Evolutionary conservation across 345 rosid genomes (phyloP).

Genomic region (Populus ilicifolia): DNA sequence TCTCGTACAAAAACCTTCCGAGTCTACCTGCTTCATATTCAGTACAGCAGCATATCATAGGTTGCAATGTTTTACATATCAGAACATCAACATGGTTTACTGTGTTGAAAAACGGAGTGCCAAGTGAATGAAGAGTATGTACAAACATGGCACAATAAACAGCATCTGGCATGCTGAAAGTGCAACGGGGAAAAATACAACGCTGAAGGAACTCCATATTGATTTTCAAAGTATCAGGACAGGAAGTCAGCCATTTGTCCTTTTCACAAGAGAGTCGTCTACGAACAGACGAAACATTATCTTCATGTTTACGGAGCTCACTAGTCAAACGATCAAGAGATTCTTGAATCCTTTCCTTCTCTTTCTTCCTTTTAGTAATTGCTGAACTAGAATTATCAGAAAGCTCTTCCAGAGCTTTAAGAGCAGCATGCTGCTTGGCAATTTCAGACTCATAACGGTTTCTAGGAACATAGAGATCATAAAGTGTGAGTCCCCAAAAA

Average conservation of each 20-base stretch:
- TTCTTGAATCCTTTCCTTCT: slow-evolving; percentile 98
- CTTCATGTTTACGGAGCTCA: slow-evolving; percentile 89
- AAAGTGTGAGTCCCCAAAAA: slow-evolving; percentile 96
- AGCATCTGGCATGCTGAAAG: slow-evolving; percentile 99
- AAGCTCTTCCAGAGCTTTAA: slow-evolving; percentile 90
- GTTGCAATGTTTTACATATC: slow-evolving; percentile 94
- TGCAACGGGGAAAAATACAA: slow-evolving; percentile 97
- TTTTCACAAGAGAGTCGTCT: slow-evolving; percentile 87
- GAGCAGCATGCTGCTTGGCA: slow-evolving; percentile 88
- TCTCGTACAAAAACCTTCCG: slow-evolving; percentile 89
- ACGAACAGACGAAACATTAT: slow-evolving; percentile 88
- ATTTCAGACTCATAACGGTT: slow-evolving; percentile 92
- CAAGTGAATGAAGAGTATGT: slow-evolving; percentile 91
- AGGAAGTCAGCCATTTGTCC: slow-evolving; percentile 95
- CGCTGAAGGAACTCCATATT: slow-evolving; percentile 99
- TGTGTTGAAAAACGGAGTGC: slow-evolving; percentile 96
- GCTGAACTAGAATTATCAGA: slow-evolving; percentile 95
- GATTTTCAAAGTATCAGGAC: slow-evolving; percentile 96
- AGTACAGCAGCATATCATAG: slow-evolving; percentile 99
- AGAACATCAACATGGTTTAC: slow-evolving; percentile 98
- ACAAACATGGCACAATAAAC: slow-evolving; percentile 99
- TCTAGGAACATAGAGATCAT: slow-evolving; percentile 97
- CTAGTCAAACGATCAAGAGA: slow-evolving; percentile 82
- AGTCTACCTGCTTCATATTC: slow-evolving; percentile 98
- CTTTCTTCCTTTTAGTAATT: slow-evolving; percentile 92